Evolutionary conservation across 176 grass and related monocot species (phyloP).

Genomic region (Triticum timopheevii): DNA sequence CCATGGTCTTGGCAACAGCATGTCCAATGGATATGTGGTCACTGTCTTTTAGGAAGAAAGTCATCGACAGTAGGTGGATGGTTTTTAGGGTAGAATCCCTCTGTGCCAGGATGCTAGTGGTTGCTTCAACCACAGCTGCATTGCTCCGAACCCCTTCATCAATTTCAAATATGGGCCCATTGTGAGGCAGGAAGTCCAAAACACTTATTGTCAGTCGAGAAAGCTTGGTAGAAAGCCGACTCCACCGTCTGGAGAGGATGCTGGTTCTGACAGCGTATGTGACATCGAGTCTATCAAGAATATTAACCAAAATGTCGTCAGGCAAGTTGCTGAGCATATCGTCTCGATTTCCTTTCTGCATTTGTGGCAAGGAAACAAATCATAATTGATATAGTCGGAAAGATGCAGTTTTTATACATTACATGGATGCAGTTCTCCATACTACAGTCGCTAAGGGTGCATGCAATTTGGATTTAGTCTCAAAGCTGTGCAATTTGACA

Average conservation of each 20-base stretch:
- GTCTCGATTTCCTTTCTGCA: not conserved
- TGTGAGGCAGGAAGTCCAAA: not conserved
- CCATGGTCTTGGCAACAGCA: not conserved
- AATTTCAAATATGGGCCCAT: not conserved
- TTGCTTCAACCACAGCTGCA: not conserved
- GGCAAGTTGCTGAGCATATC: not conserved
- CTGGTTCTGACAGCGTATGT: not conserved
- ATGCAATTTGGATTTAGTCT: too few species aligned
- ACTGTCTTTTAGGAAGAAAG: not conserved
- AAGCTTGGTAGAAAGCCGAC: not conserved
- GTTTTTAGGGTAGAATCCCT: not conserved
- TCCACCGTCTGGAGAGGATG: too few species aligned
- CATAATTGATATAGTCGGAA: too few species aligned
- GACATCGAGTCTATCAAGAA: not conserved
- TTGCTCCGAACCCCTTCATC: not conserved
- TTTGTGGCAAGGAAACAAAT: too few species aligned
- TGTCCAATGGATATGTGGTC: not conserved
- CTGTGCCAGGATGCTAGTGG: not conserved
- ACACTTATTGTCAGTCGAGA: not conserved
- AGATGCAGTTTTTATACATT: too few species aligned
- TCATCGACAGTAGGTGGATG: not conserved
- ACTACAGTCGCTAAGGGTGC: too few species aligned
- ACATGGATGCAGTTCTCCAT: too few species aligned
- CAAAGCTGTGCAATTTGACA: too few species aligned
- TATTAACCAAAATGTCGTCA: not conserved